Percentiles rank a stretch among this genome's conserved stretches.
These are phyloP conservation scores for Pseudopyricularia javanii DNA, from an alignment of 2,329 filamentous ascomycete species.

Conservation along the genomic window DNA sequence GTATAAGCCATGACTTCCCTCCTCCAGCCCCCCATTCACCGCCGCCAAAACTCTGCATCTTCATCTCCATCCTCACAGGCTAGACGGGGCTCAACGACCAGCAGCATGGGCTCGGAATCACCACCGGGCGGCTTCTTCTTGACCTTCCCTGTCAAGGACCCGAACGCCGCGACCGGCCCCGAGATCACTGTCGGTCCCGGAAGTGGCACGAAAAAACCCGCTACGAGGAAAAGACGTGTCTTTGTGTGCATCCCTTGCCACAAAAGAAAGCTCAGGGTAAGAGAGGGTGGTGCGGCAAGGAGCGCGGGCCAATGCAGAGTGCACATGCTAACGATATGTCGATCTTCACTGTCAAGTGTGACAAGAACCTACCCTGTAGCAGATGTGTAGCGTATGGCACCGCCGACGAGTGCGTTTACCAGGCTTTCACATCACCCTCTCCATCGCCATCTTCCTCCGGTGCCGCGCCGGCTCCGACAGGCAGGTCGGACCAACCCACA, in stretches of 20 bases:
- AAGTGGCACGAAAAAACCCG: conserved; percentile 9
- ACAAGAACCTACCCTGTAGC: conserved; percentile 14
- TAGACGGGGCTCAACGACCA: not conserved
- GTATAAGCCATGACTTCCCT: not conserved
- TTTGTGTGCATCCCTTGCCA: conserved; percentile 17
- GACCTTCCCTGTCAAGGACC: conserved; percentile 15
- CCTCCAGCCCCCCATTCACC: not conserved
- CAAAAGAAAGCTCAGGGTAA: conserved; percentile 11
- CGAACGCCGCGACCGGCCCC: conserved; percentile 6
- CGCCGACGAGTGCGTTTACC: conserved; percentile 13
- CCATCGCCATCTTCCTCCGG: conserved; percentile 2
- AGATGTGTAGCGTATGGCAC: conserved; percentile 12
- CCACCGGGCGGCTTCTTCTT: conserved; percentile 13
- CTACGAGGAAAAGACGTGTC: conserved; percentile 15
- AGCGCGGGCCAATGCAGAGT: not conserved
- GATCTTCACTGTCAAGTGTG: conserved; percentile 7
- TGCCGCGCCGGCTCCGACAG: not conserved
- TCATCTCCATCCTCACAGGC: not conserved
- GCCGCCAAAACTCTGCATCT: not conserved
- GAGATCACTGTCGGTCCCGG: conserved; percentile 1
- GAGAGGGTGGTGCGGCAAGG: not conserved
- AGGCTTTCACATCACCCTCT: conserved; percentile 6
- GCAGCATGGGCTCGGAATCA: conserved; percentile 1
- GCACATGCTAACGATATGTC: not conserved
- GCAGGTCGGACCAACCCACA: not conserved